Evolutionary conservation across 805 yeast species (phyloP).

Genomic region (Schwanniomyces yamadae): DNA sequence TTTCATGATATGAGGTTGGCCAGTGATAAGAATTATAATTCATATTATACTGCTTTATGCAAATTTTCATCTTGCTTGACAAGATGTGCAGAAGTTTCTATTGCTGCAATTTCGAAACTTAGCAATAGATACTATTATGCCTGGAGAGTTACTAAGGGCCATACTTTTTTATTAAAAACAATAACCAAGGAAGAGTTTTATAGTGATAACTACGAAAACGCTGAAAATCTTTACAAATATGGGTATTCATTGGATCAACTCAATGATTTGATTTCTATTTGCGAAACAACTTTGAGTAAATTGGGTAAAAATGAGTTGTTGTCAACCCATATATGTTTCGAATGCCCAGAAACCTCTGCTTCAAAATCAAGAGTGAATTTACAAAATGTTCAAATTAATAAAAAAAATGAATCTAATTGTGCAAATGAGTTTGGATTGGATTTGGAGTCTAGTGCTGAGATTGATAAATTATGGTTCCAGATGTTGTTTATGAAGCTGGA

Average conservation of each 20-base stretch:
- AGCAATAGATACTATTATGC: slow-evolving; percentile 39
- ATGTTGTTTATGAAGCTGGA: slow-evolving; percentile 30
- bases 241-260: slow-evolving; percentile 21
- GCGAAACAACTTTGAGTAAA: slow-evolving; percentile 23
- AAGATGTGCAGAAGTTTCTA: slow-evolving; percentile 28
- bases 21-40: slow-evolving; percentile 14
- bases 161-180: slow-evolving; percentile 27
- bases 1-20: slow-evolving; percentile 20
- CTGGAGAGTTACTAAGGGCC: slow-evolving; percentile 40
- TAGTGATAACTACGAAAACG: slow-evolving; percentile 17
- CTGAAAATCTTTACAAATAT: slow-evolving; percentile 11
- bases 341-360: too few species aligned
- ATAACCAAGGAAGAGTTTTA: slow-evolving; percentile 31
- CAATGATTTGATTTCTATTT: slow-evolving; percentile 24
- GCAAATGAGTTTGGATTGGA: slow-evolving; percentile 14
- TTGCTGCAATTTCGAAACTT: slow-evolving; percentile 36
- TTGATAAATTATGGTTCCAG: slow-evolving; percentile 37
- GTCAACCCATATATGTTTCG: too few species aligned
- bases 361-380: neutral
- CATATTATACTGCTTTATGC: slow-evolving; percentile 18
- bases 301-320: slow-evolving; percentile 19
- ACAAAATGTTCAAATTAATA: neutral
- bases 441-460: slow-evolving; percentile 24
- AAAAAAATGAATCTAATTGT: neutral
- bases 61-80: slow-evolving; percentile 22